These are phyloP conservation scores for Arthroderma uncinatum DNA, from an alignment of 2,329 filamentous ascomycete species.

Conservation along the genomic window DNA sequence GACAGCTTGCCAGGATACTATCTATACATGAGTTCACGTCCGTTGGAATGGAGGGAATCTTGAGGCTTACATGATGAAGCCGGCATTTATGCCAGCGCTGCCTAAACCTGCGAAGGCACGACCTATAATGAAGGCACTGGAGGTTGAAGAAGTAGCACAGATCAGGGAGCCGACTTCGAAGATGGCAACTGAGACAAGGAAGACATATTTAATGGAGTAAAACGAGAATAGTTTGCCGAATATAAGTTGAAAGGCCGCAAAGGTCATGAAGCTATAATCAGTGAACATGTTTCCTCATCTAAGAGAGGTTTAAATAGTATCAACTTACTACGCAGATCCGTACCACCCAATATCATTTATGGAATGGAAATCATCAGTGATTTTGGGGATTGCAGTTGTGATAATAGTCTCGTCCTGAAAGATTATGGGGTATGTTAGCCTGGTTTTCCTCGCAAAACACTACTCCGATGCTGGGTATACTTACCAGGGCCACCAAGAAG, in stretches of 20 bases:
- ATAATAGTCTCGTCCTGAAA: constrained; percentile 19
- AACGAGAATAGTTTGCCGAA: constrained; percentile 34
- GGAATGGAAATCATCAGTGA: constrained; percentile 27
- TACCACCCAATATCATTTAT: constrained; percentile 29
- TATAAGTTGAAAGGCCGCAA: constrained; percentile 21
- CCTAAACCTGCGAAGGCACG: constrained; percentile 33
- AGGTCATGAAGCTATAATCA: constrained; percentile 18
- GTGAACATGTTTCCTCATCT: constrained; percentile 24
- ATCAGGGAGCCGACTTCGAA: constrained; percentile 21
- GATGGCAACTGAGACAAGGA: constrained; percentile 19
- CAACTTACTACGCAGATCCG: constrained; percentile 24
- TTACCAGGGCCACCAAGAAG: constrained; percentile 7
- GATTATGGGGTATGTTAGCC: background rate
- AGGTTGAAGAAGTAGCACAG: constrained; percentile 11
- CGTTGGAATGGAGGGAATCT: background rate
- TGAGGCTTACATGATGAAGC: constrained; percentile 25
- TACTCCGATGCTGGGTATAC: background rate
- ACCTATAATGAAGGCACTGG: constrained; percentile 7
- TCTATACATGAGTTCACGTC: constrained; percentile 27
- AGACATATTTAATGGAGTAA: constrained; percentile 29
- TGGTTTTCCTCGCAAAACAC: background rate
- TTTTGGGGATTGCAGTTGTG: constrained; percentile 26
- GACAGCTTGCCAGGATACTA: constrained; percentile 7
- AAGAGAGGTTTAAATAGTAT: background rate
- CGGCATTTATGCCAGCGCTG: constrained; percentile 29